A percentile compares a stretch with the other conserved stretches of the same genome.
Conservation (phyloP, 2,329 filamentous ascomycete genomes). For the Ambrosiella cleistominuta region DNA sequence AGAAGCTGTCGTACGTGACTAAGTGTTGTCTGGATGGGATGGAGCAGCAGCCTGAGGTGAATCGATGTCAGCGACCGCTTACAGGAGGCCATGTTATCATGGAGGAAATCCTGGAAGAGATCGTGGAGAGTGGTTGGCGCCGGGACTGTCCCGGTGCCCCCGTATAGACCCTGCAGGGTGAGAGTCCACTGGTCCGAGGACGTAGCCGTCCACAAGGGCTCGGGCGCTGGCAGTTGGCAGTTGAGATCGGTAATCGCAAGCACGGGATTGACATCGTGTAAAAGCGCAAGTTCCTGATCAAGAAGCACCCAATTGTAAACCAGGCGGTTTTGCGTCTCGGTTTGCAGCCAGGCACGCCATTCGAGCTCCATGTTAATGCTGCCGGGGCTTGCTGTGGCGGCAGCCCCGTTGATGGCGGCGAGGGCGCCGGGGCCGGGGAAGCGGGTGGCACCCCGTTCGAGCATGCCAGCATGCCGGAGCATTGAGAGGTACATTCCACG, state of each 20-base stretch:
- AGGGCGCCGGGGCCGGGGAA: neutral
- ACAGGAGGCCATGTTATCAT: conserved; percentile 39
- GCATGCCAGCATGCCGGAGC: conserved; percentile 50
- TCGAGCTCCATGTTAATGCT: conserved; percentile 27
- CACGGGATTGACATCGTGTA: conserved; percentile 44
- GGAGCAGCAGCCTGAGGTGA: conserved; percentile 49
- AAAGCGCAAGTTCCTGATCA: conserved; percentile 52
- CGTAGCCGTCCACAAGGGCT: conserved; percentile 44
- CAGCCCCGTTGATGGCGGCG: neutral
- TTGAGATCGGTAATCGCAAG: conserved; percentile 48
- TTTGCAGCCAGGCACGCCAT: conserved; percentile 48
- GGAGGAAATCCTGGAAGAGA: conserved; percentile 49
- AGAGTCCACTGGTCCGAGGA: conserved; percentile 41
- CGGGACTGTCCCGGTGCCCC: conserved; percentile 21
- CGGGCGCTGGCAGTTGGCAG: conserved; percentile 43
- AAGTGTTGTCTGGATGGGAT: conserved; percentile 48
- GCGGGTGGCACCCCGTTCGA: conserved; percentile 29
- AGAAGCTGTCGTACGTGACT: conserved; percentile 48
- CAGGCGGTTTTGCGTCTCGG: conserved; percentile 46
- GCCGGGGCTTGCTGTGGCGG: neutral
- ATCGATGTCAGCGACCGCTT: conserved; percentile 28
- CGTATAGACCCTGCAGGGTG: conserved; percentile 40
- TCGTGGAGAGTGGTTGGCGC: conserved; percentile 42
- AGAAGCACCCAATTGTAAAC: conserved; percentile 64
- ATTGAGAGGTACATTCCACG: conserved; percentile 57